Percentiles rank a stretch among this genome's conserved stretches.
Conservation (phyloP, 2,329 filamentous ascomycete species). For the Macrophomina pseudophaseolina region DNA sequence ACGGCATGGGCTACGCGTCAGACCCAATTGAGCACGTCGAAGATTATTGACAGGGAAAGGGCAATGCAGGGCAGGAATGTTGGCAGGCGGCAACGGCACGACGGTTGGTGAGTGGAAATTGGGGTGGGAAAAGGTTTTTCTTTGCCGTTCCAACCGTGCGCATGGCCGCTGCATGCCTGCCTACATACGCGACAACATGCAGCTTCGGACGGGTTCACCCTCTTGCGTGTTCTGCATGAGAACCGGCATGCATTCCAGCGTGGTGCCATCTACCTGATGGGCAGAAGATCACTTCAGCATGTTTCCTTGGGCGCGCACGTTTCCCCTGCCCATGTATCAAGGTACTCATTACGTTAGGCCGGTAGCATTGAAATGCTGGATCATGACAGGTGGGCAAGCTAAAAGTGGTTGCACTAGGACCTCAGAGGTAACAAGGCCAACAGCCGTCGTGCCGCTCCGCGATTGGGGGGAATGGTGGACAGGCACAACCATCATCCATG, state of each 20-base stretch:
- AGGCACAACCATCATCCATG: conserved; percentile 4
- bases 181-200: conserved; percentile 11
- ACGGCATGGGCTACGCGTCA: background rate
- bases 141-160: conserved; percentile 3
- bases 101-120: conserved; percentile 9
- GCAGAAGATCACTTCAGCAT: conserved; percentile 8
- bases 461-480: background rate
- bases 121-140: conserved; percentile 8
- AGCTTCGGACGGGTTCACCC: conserved; percentile 1
- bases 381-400: background rate
- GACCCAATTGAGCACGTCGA: conserved; percentile 13
- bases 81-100: background rate
- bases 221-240: conserved; percentile 17
- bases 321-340: conserved; percentile 7
- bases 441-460: conserved; percentile 11
- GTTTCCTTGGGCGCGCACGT: conserved; percentile 10
- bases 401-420: background rate
- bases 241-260: conserved; percentile 2
- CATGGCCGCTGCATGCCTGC: background rate
- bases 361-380: conserved; percentile 3
- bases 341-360: conserved; percentile 14
- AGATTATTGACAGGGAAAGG: conserved; percentile 2
- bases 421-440: conserved; percentile 7
- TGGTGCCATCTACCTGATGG: conserved; percentile 1
- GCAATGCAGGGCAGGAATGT: background rate